phyloP scores from a whole-genome alignment of 83 land plant genomes.

The Thuja plicata region DNA sequence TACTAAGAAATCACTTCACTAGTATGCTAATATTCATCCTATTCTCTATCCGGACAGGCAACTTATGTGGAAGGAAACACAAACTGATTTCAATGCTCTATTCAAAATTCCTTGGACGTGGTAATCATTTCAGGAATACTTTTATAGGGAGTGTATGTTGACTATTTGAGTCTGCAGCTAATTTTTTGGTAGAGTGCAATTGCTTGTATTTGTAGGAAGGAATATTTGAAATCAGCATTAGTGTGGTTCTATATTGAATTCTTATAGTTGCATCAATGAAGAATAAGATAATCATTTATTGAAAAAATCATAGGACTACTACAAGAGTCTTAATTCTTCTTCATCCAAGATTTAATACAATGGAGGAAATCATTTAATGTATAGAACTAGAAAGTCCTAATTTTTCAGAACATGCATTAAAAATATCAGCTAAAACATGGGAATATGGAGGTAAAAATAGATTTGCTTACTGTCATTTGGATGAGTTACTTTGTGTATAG shows the following conservation, averaged over 20 bases:
- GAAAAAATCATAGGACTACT: neutral
- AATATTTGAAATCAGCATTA: neutral
- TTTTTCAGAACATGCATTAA: too few relatives aligned
- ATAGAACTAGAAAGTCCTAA: too few relatives aligned
- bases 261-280: neutral
- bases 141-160: neutral
- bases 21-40: neutral
- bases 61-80: neutral
- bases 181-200: neutral
- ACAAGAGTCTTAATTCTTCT: neutral
- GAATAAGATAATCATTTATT: neutral
- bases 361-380: neutral
- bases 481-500: neutral
- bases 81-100: neutral
- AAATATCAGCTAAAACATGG: too few relatives aligned
- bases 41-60: neutral
- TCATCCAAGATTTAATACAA: neutral
- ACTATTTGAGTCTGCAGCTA: neutral
- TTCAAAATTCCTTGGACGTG: neutral
- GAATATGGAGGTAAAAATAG: neutral
- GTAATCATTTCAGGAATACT: neutral
- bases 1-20: neutral
- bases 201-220: neutral
- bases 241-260: neutral
- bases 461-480: neutral